Base-by-base conservation (phyloP, 1,284 basidiomycete genomes). In the Neolentinus lepideus region DNA sequence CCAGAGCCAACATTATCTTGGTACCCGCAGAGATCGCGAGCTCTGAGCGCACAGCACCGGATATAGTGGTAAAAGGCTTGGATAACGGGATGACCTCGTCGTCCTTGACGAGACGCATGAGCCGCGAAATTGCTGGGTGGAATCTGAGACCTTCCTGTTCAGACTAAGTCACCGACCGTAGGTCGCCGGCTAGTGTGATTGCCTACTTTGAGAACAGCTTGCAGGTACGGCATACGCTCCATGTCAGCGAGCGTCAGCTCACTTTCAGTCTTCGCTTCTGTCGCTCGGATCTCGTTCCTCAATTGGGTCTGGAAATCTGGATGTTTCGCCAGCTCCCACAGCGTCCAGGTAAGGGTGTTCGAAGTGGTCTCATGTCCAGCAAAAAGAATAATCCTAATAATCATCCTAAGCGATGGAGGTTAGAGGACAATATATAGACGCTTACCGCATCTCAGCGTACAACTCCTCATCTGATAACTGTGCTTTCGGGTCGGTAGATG, bases 311-410 rank as follows among this genome's bases (percentile, higher is more conserved):
- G 47, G 11, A 50, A 4, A 6, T 50, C 24, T 3, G 22, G 10
- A 26, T 50, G 9, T 4, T 50, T 50, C 6, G 47, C 47, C 21
- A 50, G 22, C 47, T 25, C 22, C 47, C 47, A 50, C 4, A 50
- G 47, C 4, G n/a, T 8, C 47, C 47, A 50, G 8, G 47, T 50
- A 4, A 26, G 47, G 4, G 19, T 33, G 14, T 69, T 75, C 11
- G 79, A 71, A 0, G 75, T 78, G 1, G 82, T 81, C 58, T 84
- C 80, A 56, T 84, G 77, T 0, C 84, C 78, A 11, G 75, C 72
- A 54, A 74, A 60, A 26, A 78, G 58, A 33, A 78, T 67, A 4
- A 71, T 73, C 12, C 75, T 74, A 51, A 22, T 19, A 27, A 43
- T 43, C 38, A 8, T 3, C 12, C 16, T 16, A 11, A 21, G 8